phyloP scores from a whole-genome alignment of 805 yeast genomes.

The Starmerella bombi region DNA sequence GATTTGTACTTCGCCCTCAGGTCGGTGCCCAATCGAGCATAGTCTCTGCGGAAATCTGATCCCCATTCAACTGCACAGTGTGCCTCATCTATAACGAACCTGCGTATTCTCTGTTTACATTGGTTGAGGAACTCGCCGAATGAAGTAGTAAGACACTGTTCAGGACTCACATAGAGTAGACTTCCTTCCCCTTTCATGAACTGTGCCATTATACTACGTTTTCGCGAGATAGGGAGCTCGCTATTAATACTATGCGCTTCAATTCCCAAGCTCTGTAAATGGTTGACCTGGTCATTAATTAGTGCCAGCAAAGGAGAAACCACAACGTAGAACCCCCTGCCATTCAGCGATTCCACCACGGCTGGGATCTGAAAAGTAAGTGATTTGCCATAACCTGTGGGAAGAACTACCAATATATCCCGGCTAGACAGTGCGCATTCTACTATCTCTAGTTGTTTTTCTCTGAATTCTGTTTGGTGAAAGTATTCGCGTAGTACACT shows the following conservation, averaged over 20 bases:
- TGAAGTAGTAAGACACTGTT: slow-evolving; percentile 45
- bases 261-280: slow-evolving; percentile 48
- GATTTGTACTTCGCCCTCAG: slow-evolving; percentile 48
- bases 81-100: slow-evolving; percentile 92
- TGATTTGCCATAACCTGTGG: slow-evolving; percentile 97
- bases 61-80: slow-evolving; percentile 99
- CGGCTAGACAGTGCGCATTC: slow-evolving; percentile 34
- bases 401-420: slow-evolving; percentile 90
- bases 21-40: slow-evolving; percentile 53
- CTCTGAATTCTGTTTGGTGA: slow-evolving; percentile 17
- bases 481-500: slow-evolving; percentile 16
- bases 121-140: slow-evolving; percentile 49
- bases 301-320: slow-evolving; percentile 87
- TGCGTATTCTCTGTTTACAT: slow-evolving; percentile 42
- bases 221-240: slow-evolving; percentile 47
- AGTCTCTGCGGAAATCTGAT: slow-evolving; percentile 92
- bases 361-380: slow-evolving; percentile 93
- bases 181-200: slow-evolving; percentile 46
- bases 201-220: slow-evolving; percentile 44
- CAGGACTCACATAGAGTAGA: slow-evolving; percentile 84
- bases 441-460: slow-evolving; percentile 21
- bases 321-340: slow-evolving; percentile 58
- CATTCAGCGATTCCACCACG: slow-evolving; percentile 37
- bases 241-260: slow-evolving; percentile 80
- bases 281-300: slow-evolving; percentile 93